Conservation (phyloP, 768 basidiomycete species). For the Termitomyces sp. region DNA sequence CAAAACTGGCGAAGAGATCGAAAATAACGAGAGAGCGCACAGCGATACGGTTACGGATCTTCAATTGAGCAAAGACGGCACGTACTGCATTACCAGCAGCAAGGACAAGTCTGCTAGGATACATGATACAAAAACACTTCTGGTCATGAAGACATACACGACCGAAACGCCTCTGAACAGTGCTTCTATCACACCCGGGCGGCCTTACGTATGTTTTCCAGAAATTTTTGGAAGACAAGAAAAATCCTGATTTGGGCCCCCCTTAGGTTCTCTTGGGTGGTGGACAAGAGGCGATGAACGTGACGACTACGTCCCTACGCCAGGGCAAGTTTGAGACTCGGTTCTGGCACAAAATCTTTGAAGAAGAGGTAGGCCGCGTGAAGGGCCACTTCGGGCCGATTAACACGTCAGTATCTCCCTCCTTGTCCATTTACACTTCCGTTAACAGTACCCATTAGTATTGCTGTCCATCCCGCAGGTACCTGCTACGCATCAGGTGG, state of each 20-base stretch:
- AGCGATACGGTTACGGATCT: constrained; percentile 86
- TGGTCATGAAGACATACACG: constrained; percentile 87
- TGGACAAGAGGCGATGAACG: constrained; percentile 97
- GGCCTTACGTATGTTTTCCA: constrained; percentile 67
- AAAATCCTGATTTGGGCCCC: not conserved
- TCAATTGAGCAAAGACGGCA: constrained; percentile 84
- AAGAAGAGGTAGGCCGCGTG: constrained; percentile 95
- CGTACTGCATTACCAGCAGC: constrained; percentile 94
- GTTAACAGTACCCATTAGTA: constrained; percentile 40
- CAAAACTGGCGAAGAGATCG: constrained; percentile 79
- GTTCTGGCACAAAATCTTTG: constrained; percentile 97
- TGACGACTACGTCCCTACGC: constrained; percentile 89
- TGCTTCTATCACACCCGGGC: constrained; percentile 77
- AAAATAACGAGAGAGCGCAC: constrained; percentile 85
- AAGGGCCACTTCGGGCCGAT: constrained; percentile 97
- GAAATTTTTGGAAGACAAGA: not conserved
- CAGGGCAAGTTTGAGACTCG: constrained; percentile 98
- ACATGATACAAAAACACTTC: constrained; percentile 85
- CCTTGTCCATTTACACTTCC: not conserved
- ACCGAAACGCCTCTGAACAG: constrained; percentile 97
- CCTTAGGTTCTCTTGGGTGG: constrained; percentile 84
- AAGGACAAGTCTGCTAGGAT: constrained; percentile 96
- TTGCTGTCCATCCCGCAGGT: constrained; percentile 89
- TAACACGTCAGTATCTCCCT: constrained; percentile 71
- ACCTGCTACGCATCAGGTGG: constrained; percentile 90